phyloP scores from a whole-genome alignment of 2,329 filamentous ascomycete genomes.

The Rosellinia necatrix region DNA sequence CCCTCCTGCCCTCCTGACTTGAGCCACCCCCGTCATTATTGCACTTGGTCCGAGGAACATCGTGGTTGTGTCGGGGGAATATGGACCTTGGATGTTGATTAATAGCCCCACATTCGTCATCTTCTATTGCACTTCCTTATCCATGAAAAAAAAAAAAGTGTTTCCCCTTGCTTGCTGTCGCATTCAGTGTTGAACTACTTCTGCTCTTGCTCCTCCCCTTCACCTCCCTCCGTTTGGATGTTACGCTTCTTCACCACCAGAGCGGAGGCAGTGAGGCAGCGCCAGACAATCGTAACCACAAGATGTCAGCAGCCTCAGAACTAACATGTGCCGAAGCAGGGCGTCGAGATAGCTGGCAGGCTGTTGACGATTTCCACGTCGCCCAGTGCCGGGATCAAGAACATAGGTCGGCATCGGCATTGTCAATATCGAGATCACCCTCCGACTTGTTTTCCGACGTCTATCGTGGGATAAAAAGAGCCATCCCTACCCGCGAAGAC shows the following conservation, averaged over 20 bases:
- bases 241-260: neutral
- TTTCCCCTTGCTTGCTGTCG: neutral
- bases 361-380: slow-evolving; percentile 50
- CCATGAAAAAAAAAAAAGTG: neutral
- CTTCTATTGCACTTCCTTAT: slow-evolving; percentile 2
- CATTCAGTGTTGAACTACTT: neutral
- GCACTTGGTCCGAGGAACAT: slow-evolving; percentile 7
- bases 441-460: slow-evolving; percentile 57
- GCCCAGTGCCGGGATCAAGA: slow-evolving; percentile 40
- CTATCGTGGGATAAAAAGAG: slow-evolving; percentile 57
- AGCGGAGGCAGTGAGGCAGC: slow-evolving; percentile 11
- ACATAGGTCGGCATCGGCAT: slow-evolving; percentile 36
- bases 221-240: neutral
- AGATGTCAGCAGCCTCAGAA: slow-evolving; percentile 37
- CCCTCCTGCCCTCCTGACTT: neutral
- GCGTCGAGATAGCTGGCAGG: slow-evolving; percentile 35
- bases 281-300: neutral
- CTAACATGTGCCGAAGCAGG: slow-evolving; percentile 38
- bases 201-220: neutral
- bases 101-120: slow-evolving; percentile 9
- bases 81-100: slow-evolving; percentile 11
- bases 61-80: neutral
- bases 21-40: neutral
- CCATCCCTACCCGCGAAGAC: slow-evolving; percentile 50
- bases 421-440: slow-evolving; percentile 42